Percentiles rank a stretch among this genome's conserved stretches.
phyloP scores from a whole-genome alignment of 306 rosid species.

The Prunus armeniaca region DNA sequence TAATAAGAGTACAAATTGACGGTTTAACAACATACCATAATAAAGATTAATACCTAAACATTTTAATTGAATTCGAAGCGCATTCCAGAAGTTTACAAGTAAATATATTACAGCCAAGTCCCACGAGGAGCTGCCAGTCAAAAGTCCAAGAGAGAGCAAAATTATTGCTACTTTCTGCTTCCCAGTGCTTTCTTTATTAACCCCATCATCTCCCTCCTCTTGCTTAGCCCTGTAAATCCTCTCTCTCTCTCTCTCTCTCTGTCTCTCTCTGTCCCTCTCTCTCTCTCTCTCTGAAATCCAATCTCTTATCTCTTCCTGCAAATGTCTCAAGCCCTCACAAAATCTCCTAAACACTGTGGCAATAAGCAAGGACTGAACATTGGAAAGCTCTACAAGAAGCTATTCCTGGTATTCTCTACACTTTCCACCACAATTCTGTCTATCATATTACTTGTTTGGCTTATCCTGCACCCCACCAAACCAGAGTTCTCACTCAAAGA shows the following conservation, averaged over 20 bases:
- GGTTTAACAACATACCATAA: not conserved
- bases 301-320: conserved; percentile 8
- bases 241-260: not conserved
- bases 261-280: conserved; percentile 15
- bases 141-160: conserved; percentile 28
- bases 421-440: conserved; percentile 49
- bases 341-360: conserved; percentile 88
- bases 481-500: conserved; percentile 75
- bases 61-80: not conserved
- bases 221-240: conserved; percentile 46
- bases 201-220: conserved; percentile 27
- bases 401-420: conserved; percentile 46
- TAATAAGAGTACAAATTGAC: not conserved
- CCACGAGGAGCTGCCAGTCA: conserved; percentile 34
- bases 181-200: conserved; percentile 25
- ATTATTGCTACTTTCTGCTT: conserved; percentile 48
- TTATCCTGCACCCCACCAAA: conserved; percentile 69
- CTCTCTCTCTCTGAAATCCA: not conserved
- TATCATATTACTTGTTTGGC: conserved; percentile 49
- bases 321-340: conserved; percentile 61
- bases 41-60: not conserved
- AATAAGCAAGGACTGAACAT: conserved; percentile 37
- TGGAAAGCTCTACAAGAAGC: conserved; percentile 58
- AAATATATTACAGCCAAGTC: not conserved
- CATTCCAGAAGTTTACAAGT: conserved; percentile 11